These are phyloP conservation scores for Phytopythium oedochilum DNA, from an alignment of 352 stramenopile genomes.

Conservation along the genomic window DNA sequence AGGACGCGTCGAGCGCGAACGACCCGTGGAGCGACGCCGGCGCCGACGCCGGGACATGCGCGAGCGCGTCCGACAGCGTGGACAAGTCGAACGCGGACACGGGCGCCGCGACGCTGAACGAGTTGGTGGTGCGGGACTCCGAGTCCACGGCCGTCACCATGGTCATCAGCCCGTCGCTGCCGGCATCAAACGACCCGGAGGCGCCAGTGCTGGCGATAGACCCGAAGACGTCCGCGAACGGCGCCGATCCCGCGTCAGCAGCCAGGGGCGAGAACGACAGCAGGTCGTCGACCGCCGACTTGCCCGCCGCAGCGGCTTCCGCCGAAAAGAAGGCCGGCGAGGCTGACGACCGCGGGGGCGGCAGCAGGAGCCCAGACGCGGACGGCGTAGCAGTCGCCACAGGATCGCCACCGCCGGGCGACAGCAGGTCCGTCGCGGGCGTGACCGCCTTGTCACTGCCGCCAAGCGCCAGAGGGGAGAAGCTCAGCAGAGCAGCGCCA, in stretches of 20 bases:
- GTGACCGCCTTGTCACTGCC: neutral
- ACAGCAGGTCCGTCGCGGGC: neutral
- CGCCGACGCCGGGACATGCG: constrained; percentile 12
- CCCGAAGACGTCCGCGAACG: constrained; percentile 27
- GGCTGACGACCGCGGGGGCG: neutral
- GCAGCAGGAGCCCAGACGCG: neutral
- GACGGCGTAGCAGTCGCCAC: neutral
- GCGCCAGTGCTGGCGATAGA: constrained; percentile 15
- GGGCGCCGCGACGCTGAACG: constrained; percentile 10
- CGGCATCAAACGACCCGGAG: constrained; percentile 3
- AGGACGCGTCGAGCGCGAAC: constrained; percentile 6
- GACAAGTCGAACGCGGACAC: constrained; percentile 8
- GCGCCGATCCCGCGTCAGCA: neutral
- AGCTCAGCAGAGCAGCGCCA: constrained; percentile 11
- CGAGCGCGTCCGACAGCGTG: neutral
- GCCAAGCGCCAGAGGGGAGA: constrained; percentile 9
- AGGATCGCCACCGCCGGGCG: neutral
- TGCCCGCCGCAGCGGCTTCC: neutral
- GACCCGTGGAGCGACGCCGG: constrained; percentile 26
- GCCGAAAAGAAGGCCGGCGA: neutral
- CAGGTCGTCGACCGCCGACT: constrained; percentile 19
- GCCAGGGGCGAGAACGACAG: constrained; percentile 62
- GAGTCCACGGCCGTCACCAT: constrained; percentile 2
- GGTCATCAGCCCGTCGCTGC: constrained; percentile 27
- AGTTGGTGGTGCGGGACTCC: neutral